phyloP scores from a whole-genome alignment of 495 filamentous ascomycete genomes.

The Echria macrotheca region DNA sequence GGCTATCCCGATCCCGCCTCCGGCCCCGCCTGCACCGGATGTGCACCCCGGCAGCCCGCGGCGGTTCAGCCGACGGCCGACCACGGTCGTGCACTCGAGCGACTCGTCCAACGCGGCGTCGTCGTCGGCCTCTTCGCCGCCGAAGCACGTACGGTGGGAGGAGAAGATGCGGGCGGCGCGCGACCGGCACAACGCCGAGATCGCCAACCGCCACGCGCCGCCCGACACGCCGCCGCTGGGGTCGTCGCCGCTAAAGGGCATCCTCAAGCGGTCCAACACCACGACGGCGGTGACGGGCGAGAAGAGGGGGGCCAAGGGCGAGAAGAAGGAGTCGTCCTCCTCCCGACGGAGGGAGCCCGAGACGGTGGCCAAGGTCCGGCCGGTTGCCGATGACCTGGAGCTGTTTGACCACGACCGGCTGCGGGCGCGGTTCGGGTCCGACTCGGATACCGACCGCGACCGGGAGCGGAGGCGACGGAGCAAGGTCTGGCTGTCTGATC shows the following conservation, averaged over 20 bases:
- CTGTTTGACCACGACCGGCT: constrained; percentile 8
- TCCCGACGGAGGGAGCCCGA: constrained; percentile 18
- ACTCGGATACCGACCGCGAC: constrained; percentile 5
- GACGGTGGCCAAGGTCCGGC: constrained; percentile 19
- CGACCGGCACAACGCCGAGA: constrained; percentile 31
- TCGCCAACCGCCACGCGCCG: constrained; percentile 29
- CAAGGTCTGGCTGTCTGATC: constrained; percentile 14
- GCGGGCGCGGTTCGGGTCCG: constrained; percentile 7
- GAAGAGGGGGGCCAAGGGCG: constrained; percentile 13
- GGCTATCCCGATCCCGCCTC: constrained; percentile 4
- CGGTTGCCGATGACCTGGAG: constrained; percentile 6
- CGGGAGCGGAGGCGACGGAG: constrained; percentile 12
- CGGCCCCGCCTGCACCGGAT: constrained; percentile 10
- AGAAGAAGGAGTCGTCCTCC: not conserved
- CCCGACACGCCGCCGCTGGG: constrained; percentile 11
- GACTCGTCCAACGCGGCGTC: too few relatives aligned
- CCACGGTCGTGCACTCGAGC: constrained; percentile 20
- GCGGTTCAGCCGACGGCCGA: constrained; percentile 12
- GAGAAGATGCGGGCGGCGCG: constrained; percentile 25
- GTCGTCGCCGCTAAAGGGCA: constrained; percentile 21
- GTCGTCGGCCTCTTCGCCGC: constrained; percentile 18
- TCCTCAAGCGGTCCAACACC: constrained; percentile 23
- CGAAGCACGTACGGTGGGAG: constrained; percentile 30
- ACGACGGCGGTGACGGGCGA: not conserved
- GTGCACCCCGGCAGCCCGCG: constrained; percentile 8